These are phyloP conservation scores for Tricladium varicosporioides DNA, from an alignment of 2,329 filamentous ascomycete genomes.

Conservation along the genomic window DNA sequence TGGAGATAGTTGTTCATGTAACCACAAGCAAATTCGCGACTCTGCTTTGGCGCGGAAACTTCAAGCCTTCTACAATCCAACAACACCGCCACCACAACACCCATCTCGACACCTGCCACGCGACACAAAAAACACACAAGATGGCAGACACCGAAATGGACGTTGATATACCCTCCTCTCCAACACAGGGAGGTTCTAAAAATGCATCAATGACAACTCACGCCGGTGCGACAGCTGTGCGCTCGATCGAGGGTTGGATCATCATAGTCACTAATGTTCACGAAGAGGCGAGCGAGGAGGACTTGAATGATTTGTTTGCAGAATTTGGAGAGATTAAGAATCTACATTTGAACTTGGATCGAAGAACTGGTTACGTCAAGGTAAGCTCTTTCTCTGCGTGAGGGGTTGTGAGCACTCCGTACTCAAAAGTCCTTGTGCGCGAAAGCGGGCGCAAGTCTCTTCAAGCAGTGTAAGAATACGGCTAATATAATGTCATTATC, in stretches of 20 bases:
- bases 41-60: too few relatives aligned
- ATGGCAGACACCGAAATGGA: constrained; percentile 49
- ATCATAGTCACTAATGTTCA: constrained; percentile 83
- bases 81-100: neutral
- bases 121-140: constrained; percentile 12
- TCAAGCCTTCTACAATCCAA: too few relatives aligned
- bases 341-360: constrained; percentile 77
- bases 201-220: constrained; percentile 69
- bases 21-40: too few relatives aligned
- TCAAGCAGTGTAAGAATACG: neutral
- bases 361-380: constrained; percentile 84
- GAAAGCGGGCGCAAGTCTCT: too few relatives aligned
- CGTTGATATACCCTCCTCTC: constrained; percentile 35
- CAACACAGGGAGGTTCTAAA: constrained; percentile 53
- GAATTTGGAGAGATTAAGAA: constrained; percentile 89
- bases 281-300: constrained; percentile 83
- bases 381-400: constrained; percentile 42
- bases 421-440: too few relatives aligned
- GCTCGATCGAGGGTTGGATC: constrained; percentile 89
- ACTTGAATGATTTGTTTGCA: constrained; percentile 76
- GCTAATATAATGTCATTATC: constrained; percentile 7
- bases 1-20: too few relatives aligned
- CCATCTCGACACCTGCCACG: too few relatives aligned
- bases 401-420: too few relatives aligned
- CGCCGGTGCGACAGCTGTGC: constrained; percentile 74